phyloP scores from a whole-genome alignment of 805 yeast species.

The Osmozyma mogii region DNA sequence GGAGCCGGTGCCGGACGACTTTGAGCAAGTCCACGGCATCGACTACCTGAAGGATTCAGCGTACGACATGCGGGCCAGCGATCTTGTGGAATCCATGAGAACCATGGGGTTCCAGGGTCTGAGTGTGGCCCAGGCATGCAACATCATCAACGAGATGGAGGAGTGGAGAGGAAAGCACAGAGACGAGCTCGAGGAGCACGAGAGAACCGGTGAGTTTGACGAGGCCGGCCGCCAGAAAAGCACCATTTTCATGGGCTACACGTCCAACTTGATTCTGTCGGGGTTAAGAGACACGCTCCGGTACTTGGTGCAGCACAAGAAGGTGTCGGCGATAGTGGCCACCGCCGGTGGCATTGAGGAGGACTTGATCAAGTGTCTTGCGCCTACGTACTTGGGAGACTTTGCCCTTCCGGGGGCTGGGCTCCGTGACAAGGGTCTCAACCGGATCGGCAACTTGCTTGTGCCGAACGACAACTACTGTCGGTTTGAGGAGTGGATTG shows the following conservation, averaged over 20 bases:
- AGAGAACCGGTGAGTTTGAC: slow-evolving; percentile 64
- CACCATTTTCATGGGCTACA: slow-evolving; percentile 91
- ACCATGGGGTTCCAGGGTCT: slow-evolving; percentile 98
- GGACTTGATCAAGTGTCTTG: slow-evolving; percentile 91
- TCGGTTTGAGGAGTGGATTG: slow-evolving; percentile 97
- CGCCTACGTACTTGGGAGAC: slow-evolving; percentile 94
- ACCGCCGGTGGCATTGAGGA: slow-evolving; percentile 98
- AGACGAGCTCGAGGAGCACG: slow-evolving; percentile 61
- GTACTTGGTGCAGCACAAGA: slow-evolving; percentile 85
- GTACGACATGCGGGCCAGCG: slow-evolving; percentile 69
- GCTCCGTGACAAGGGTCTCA: slow-evolving; percentile 91
- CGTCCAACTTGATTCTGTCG: slow-evolving; percentile 91
- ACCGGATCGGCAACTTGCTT: slow-evolving; percentile 92
- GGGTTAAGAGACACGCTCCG: slow-evolving; percentile 89
- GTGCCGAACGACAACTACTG: slow-evolving; percentile 98
- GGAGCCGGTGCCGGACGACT: slow-evolving; percentile 75
- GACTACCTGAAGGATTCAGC: slow-evolving; percentile 80
- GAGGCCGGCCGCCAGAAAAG: slow-evolving; percentile 73
- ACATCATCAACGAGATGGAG: slow-evolving; percentile 88
- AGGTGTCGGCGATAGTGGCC: slow-evolving; percentile 93
- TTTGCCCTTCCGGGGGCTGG: slow-evolving; percentile 73
- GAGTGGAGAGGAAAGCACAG: slow-evolving; percentile 81
- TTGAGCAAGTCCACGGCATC: slow-evolving; percentile 75
- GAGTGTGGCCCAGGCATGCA: slow-evolving; percentile 79
- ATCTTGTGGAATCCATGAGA: slow-evolving; percentile 74